Conservation (phyloP, 2,329 filamentous ascomycete species). For the Aspergillus quadrilineatus region DNA sequence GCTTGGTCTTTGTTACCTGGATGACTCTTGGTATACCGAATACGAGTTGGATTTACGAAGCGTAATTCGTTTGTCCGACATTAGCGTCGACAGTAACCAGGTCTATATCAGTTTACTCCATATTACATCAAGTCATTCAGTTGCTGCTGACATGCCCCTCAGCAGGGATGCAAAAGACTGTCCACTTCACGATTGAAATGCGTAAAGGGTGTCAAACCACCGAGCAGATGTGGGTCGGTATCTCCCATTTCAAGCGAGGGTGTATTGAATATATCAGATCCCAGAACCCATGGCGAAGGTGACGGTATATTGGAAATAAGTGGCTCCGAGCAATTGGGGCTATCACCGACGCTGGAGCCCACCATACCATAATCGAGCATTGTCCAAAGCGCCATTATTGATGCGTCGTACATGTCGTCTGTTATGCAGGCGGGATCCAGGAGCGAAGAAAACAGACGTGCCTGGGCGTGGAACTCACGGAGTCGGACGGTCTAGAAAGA, state of each 20-base stretch:
- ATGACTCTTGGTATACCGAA: no score
- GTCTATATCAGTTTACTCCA: no score
- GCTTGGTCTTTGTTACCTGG: no score
- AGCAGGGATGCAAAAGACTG: background rate
- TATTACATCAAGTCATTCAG: no score
- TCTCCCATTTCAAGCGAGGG: background rate
- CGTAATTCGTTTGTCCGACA: no score
- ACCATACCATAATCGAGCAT: constrained; percentile 24
- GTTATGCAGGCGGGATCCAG: constrained; percentile 18
- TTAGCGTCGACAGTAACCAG: no score
- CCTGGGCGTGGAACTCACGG: constrained; percentile 24
- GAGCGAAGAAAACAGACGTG: constrained; percentile 17
- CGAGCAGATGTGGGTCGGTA: background rate
- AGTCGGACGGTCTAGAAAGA: constrained; percentile 18
- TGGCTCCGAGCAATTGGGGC: constrained; percentile 1
- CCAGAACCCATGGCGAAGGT: constrained; percentile 15
- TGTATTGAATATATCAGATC: constrained; percentile 7
- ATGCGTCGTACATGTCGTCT: constrained; percentile 20
- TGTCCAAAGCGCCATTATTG: constrained; percentile 20
- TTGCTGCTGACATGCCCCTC: background rate
- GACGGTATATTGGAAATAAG: constrained; percentile 13
- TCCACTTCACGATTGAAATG: background rate
- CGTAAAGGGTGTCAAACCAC: background rate
- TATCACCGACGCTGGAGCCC: background rate
- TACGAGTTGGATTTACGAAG: no score